Conservation (phyloP, 495 filamentous ascomycete genomes). For the Aspergillus bertholletiae region DNA sequence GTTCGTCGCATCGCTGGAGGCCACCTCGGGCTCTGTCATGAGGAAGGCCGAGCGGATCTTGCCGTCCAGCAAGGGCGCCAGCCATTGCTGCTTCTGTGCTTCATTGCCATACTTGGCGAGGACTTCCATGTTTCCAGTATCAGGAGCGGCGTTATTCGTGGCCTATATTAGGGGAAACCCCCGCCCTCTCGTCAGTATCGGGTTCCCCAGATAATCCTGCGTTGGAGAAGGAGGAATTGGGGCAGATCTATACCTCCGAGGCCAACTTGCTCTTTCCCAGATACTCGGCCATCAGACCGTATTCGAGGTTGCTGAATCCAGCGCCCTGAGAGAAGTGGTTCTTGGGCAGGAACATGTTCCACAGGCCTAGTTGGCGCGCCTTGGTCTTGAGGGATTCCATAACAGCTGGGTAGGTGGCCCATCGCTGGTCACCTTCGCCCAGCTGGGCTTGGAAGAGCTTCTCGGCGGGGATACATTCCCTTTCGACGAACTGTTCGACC, state of each 20-base stretch:
- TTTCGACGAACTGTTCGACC: constrained; percentile 95
- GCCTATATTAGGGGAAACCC: constrained; percentile 52
- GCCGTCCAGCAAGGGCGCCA: constrained; percentile 78
- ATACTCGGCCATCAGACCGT: constrained; percentile 89
- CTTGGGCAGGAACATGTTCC: constrained; percentile 97
- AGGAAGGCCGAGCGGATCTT: constrained; percentile 86
- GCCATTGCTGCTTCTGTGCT: constrained; percentile 83
- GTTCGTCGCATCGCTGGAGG: constrained; percentile 84
- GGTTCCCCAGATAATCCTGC: no score
- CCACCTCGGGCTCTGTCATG: constrained; percentile 88
- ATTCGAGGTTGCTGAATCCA: constrained; percentile 87
- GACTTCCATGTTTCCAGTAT: constrained; percentile 96
- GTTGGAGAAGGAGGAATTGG: background rate
- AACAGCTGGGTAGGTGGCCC: constrained; percentile 73
- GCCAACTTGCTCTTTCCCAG: constrained; percentile 76
- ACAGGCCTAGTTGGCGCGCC: constrained; percentile 80
- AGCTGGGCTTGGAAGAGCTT: constrained; percentile 74
- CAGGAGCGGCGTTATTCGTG: constrained; percentile 85
- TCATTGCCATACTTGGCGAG: constrained; percentile 90
- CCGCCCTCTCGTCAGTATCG: background rate
- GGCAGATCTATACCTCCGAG: constrained; percentile 54
- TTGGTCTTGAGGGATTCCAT: constrained; percentile 86
- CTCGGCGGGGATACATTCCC: constrained; percentile 89
- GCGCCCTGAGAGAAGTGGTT: constrained; percentile 93
- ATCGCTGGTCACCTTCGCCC: constrained; percentile 68